Base-by-base conservation (phyloP, 768 basidiomycete species). In the Tremella fuciformis region DNA sequence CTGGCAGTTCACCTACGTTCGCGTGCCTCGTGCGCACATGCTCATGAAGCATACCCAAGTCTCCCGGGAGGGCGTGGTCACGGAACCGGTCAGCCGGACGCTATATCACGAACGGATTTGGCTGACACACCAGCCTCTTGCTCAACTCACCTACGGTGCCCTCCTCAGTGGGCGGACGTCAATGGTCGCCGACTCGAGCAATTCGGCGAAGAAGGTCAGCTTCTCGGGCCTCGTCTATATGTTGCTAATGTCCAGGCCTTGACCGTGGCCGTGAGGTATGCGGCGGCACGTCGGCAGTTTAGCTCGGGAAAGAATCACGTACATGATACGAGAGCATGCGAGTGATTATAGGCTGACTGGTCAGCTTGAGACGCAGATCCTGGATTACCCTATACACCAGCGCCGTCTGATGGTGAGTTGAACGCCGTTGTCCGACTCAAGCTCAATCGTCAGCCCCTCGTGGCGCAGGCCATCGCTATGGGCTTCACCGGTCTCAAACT, bases 31-130 rank as follows among this genome's bases (percentile, higher is more conserved):
- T 50, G 73, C 74, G 9, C 71, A 78, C 49, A 79, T 80, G 79
- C 75, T 80, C 62, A 80, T 80, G 79, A 80, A 80, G 70, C 78
- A 80, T 62, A 78, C 78, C 25, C 79, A 80, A 59, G 78, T 79
- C 13, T 77, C 77, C 0, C 64, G 78, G 9, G 70, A 78, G 13
- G 79, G 78, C 25, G 59, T 70, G 9, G 79, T 80, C n/a, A 73
- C 74, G 18, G 78, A 79, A 42, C 78, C 79, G 0, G 73, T 71
- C 42, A 59, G 70, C 60, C 46, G 3, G 6, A 34, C 29, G 6
- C 2, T 21, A 15, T 15, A 21, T 60, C 18, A 37, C 41, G 50
- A 15, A 1, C 2, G 19, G 25, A 29, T 4, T 8, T 15, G n/a
- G 57, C 68, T 59, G 26, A 49, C 22, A 13, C 0, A 24, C n/a